These are phyloP conservation scores for Nitzschia putrida DNA, from an alignment of 108 stramenopile species.

Conservation along the genomic window DNA sequence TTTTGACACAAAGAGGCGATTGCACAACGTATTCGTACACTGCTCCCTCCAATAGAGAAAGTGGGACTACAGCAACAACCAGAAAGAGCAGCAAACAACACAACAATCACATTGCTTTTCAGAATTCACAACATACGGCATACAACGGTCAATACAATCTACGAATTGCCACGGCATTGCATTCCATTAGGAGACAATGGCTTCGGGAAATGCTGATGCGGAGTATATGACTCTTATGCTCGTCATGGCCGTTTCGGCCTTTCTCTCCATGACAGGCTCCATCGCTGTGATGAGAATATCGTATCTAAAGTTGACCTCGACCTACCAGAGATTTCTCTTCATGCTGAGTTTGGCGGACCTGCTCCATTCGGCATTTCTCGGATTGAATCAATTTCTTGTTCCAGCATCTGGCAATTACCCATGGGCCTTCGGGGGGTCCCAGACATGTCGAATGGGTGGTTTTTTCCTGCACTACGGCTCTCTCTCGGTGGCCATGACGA, in stretches of 20 bases:
- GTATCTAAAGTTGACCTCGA: slow-evolving; percentile 15
- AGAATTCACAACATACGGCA: too few relatives aligned
- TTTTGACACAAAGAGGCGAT: too few relatives aligned
- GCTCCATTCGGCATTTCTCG: slow-evolving; percentile 24
- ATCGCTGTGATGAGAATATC: slow-evolving; percentile 30
- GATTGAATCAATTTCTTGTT: slow-evolving; percentile 23
- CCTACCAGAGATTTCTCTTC: slow-evolving; percentile 33
- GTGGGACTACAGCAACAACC: too few relatives aligned
- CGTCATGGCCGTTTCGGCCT: slow-evolving; percentile 3
- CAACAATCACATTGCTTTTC: too few relatives aligned
- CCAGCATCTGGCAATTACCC: background rate
- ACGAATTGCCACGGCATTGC: too few relatives aligned
- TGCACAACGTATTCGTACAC: too few relatives aligned
- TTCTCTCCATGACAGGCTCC: slow-evolving; percentile 26
- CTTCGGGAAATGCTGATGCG: background rate
- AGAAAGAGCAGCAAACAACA: too few relatives aligned
- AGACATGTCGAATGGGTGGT: slow-evolving; percentile 48
- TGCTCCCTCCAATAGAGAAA: too few relatives aligned
- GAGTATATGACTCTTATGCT: slow-evolving; percentile 15
- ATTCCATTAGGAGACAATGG: background rate
- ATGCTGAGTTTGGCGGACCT: slow-evolving; percentile 27
- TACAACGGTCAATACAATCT: too few relatives aligned
- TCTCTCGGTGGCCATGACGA: slow-evolving; percentile 48
- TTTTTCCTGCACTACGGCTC: slow-evolving; percentile 55
- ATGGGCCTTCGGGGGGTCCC: slow-evolving; percentile 43